Conservation (phyloP, 23 red algal genomes). For the Gracilaria domingensis region DNA sequence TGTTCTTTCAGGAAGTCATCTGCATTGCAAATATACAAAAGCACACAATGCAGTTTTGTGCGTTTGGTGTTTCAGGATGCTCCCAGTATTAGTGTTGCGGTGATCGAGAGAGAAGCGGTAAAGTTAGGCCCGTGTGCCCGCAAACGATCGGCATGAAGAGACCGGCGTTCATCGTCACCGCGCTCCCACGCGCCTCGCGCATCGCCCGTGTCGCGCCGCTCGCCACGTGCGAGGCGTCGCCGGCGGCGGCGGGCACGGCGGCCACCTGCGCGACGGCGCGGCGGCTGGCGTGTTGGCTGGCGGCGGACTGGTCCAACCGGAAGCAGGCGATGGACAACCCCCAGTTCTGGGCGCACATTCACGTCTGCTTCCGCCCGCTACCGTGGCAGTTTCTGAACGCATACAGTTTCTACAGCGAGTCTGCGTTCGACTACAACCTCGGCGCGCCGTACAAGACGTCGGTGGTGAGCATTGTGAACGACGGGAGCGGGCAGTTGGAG, state of each 20-base stretch:
- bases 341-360: conserved; percentile 96
- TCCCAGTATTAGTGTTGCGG: too few relatives aligned
- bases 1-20: too few relatives aligned
- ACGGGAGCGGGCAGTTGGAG: conserved; percentile 59
- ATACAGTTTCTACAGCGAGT: conserved; percentile 87
- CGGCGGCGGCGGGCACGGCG: conserved; percentile 34
- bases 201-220: not conserved
- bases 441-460: conserved; percentile 88
- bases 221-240: not conserved
- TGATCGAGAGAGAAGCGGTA: too few relatives aligned
- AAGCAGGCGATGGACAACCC: conserved; percentile 90
- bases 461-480: conserved; percentile 73
- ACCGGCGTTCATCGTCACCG: not conserved
- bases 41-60: too few relatives aligned
- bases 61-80: too few relatives aligned
- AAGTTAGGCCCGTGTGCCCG: too few relatives aligned
- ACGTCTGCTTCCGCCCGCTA: conserved; percentile 85
- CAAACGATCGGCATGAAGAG: too few relatives aligned
- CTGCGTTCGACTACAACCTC: conserved; percentile 82
- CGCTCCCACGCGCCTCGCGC: not conserved
- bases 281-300: conserved; percentile 76
- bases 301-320: conserved; percentile 92
- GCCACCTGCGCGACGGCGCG: conserved; percentile 50
- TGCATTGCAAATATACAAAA: too few relatives aligned
- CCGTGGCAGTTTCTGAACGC: conserved; percentile 77